Base-by-base conservation (phyloP, 805 yeast genomes). In the Candida pseudofarinosa region DNA sequence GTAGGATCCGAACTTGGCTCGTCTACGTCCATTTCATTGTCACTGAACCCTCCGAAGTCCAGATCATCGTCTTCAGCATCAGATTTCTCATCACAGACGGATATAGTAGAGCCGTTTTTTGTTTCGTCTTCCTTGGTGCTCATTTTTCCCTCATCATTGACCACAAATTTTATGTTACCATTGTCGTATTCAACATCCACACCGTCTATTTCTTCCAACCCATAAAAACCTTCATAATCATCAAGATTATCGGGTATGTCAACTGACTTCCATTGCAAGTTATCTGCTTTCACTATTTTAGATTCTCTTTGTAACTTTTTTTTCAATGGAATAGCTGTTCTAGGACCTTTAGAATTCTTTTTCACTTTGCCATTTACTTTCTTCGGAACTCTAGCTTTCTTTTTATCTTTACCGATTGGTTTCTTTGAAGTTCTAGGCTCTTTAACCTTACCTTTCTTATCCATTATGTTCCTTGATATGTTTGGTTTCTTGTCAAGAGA, bases 171-270 rank as follows among this genome's bases (percentile, higher is more conserved):
- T 0, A 84, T 81, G 39, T 71, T 66, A 12, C 96, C 96, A 47
- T 86, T 70, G 2, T 80, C 77, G 42, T 81, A 73, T 46, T 85
- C 80, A 4, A 91, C 90, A 54, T 77, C 90, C 28, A 91, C 97
- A 35, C 97, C 97, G 44, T 88, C 97, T 39, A 93, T 74, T 59
- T 91, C 98, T 60, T 91, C 99, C 30, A 93, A 67, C 0, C 97
- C 99, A 59, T 82, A 88, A 54, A 90, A 84, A 0, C 97, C 97
- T 50, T 86, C 90, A 56, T 85, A 87, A 61, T 88, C 96, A 46
- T 82, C 96, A 39, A 87, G 63, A 19, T 88, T 82, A 49, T 87
- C 91, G 3, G 95, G 91, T 40, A 90, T 76, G 2, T 82, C 85
- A 5, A 90, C 95, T 2, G 82, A 59, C 50, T 84, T 85, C 99